Conservation (phyloP, 768 basidiomycete genomes). For the Suillus decipiens region DNA sequence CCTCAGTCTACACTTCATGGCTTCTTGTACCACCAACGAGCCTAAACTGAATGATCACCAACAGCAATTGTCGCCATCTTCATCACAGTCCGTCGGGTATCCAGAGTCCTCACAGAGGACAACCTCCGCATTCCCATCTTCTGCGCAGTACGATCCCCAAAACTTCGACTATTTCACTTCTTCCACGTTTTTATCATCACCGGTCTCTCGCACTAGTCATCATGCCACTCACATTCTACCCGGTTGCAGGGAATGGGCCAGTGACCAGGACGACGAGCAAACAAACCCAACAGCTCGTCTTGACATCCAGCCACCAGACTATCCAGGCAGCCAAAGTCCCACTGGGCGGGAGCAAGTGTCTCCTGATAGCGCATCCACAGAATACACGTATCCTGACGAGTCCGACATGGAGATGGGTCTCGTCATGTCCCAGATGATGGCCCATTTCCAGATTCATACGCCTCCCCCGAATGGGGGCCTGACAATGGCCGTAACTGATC, state of each 20-base stretch:
- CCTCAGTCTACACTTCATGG: slow-evolving; percentile 32
- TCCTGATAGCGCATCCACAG: slow-evolving; percentile 31
- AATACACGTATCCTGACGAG: slow-evolving; percentile 31
- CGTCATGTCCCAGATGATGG: slow-evolving; percentile 34
- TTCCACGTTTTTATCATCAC: slow-evolving; percentile 13
- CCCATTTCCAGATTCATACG: slow-evolving; percentile 30
- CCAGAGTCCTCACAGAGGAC: slow-evolving; percentile 36
- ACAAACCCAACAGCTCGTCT: background rate
- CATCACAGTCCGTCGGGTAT: slow-evolving; percentile 19
- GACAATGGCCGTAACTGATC: background rate
- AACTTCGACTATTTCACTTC: slow-evolving; percentile 16
- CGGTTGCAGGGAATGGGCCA: slow-evolving; percentile 20
- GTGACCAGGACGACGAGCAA: slow-evolving; percentile 10
- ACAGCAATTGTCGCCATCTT: slow-evolving; percentile 16
- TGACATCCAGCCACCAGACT: slow-evolving; percentile 15
- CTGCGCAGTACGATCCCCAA: slow-evolving; percentile 18
- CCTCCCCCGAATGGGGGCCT: background rate
- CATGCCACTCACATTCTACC: background rate
- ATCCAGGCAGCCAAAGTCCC: slow-evolving; percentile 19
- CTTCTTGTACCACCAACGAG: slow-evolving; percentile 24
- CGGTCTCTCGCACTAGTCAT: slow-evolving; percentile 9
- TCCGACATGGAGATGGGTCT: slow-evolving; percentile 29
- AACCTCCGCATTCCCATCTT: slow-evolving; percentile 23
- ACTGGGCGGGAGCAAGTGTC: slow-evolving; percentile 22
- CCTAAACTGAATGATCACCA: slow-evolving; percentile 30